phyloP scores from a whole-genome alignment of 2,329 filamentous ascomycete species.

The Trichothecium sympodiale region DNA sequence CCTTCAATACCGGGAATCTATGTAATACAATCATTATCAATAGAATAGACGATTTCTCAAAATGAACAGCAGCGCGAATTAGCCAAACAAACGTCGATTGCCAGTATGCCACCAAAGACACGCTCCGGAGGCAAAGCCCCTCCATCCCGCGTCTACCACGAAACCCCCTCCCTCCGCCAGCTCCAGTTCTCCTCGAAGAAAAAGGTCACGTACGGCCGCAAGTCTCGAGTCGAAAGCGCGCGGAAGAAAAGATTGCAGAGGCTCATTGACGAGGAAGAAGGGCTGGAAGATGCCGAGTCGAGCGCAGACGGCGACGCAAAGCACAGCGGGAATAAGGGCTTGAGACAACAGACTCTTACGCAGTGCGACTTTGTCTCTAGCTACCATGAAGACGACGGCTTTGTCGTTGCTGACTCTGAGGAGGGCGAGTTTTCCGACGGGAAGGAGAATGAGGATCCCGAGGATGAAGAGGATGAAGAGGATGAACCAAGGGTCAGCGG shows the following conservation, averaged over 20 bases:
- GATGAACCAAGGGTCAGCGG: slow-evolving; percentile 13
- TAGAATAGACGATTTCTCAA: too few species aligned
- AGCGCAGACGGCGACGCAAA: too few species aligned
- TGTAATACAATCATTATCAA: too few species aligned
- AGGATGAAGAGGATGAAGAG: slow-evolving; percentile 8
- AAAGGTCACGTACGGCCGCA: slow-evolving; percentile 21
- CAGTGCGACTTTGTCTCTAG: slow-evolving; percentile 28
- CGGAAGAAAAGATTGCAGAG: not conserved
- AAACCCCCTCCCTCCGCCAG: slow-evolving; percentile 25
- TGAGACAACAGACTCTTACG: slow-evolving; percentile 30
- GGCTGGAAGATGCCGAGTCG: not conserved
- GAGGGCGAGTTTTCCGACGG: slow-evolving; percentile 8
- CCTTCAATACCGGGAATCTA: too few species aligned
- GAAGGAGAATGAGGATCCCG: not conserved
- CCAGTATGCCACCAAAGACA: slow-evolving; percentile 23
- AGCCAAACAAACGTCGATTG: slow-evolving; percentile 1
- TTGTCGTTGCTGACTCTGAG: slow-evolving; percentile 10
- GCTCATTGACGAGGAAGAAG: not conserved
- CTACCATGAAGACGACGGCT: slow-evolving; percentile 10
- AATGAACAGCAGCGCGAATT: not conserved
- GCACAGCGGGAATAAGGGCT: slow-evolving; percentile 5
- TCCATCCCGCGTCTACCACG: slow-evolving; percentile 26
- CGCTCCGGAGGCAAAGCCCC: slow-evolving; percentile 24
- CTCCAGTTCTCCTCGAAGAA: slow-evolving; percentile 24
- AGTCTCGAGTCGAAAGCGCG: slow-evolving; percentile 10